Evolutionary conservation across 2,329 filamentous ascomycete species (phyloP).

Genomic region (Paecilomyces sp.): DNA sequence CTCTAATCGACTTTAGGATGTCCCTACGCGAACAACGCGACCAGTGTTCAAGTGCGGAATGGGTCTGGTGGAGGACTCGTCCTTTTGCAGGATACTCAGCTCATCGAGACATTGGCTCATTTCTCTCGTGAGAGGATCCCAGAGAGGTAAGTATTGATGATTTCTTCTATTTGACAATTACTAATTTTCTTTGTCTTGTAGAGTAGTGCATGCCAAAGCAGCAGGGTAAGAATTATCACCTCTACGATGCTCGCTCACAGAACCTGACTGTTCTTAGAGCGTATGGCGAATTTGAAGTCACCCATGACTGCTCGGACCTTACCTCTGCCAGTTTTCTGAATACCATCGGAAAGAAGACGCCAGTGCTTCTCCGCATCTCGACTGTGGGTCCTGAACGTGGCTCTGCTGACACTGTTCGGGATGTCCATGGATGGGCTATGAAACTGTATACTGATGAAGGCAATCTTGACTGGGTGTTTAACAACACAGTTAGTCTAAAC

Average conservation of each 20-base stretch:
- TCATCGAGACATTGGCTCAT: background rate
- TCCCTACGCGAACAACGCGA: background rate
- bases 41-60: background rate
- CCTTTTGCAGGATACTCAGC: background rate
- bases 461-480: conserved; percentile 15
- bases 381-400: conserved; percentile 42
- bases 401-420: conserved; percentile 41
- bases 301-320: conserved; percentile 50
- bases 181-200: background rate
- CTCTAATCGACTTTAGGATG: background rate
- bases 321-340: conserved; percentile 50
- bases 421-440: conserved; percentile 42
- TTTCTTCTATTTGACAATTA: no score
- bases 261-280: conserved; percentile 17
- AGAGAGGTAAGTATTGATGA: background rate
- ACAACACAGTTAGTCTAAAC: conserved; percentile 3
- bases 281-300: conserved; percentile 55
- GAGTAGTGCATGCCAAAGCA: conserved; percentile 49
- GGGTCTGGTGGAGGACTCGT: no score
- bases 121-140: background rate
- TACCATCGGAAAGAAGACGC: conserved; percentile 47
- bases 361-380: conserved; percentile 41
- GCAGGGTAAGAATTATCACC: conserved; percentile 22
- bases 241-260: background rate
- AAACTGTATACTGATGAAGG: conserved; percentile 47